Conservation (phyloP, 116 monocot species). For the Trichopus zeylanicus region DNA sequence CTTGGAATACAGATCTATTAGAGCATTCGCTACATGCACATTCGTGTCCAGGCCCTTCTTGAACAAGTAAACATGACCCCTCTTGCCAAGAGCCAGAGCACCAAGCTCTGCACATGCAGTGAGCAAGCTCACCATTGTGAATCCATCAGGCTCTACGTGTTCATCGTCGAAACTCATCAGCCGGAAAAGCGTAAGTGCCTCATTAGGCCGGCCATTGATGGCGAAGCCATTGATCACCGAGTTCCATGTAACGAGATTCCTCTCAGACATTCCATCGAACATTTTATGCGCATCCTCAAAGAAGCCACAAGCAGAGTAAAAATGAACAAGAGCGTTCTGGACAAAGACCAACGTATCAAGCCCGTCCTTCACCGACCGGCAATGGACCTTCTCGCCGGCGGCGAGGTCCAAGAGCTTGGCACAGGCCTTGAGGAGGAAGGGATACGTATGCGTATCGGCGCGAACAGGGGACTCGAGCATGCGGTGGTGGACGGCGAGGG, state of each 20-base stretch:
- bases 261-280: constrained; percentile 42
- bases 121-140: constrained; percentile 64
- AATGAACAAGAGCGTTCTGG: constrained; percentile 51
- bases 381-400: constrained; percentile 46
- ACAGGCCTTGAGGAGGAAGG: constrained; percentile 70
- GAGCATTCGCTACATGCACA: constrained; percentile 48
- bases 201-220: constrained; percentile 48
- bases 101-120: constrained; percentile 59
- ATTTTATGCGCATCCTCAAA: constrained; percentile 44
- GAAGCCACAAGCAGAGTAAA: constrained; percentile 51
- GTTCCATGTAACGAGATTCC: constrained; percentile 66
- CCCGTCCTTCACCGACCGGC: constrained; percentile 25
- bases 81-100: constrained; percentile 39
- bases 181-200: constrained; percentile 45
- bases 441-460: constrained; percentile 67
- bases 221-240: constrained; percentile 67
- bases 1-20: constrained; percentile 70
- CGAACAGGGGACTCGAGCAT: constrained; percentile 19
- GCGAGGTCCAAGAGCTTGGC: constrained; percentile 30
- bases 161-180: constrained; percentile 23
- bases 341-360: constrained; percentile 39
- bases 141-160: constrained; percentile 35
- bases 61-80: constrained; percentile 34
- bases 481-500: constrained; percentile 34
- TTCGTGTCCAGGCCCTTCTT: constrained; percentile 34